A percentile compares a stretch with the other conserved stretches of the same genome.
Conservation (phyloP, 352 stramenopile species). For the Phytophthora citrophthora region DNA sequence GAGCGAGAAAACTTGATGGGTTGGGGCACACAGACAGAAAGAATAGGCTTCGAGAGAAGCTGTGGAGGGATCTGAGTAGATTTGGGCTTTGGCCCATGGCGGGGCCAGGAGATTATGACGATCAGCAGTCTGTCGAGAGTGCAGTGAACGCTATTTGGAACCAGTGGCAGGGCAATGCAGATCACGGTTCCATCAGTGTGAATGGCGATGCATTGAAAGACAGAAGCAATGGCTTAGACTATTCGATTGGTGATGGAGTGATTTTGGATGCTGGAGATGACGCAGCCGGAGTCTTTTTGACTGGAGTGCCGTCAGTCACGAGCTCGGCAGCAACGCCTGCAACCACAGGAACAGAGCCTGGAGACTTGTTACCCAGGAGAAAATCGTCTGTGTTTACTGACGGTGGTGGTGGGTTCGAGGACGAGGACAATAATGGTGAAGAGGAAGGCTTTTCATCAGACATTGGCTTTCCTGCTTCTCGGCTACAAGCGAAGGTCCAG, state of each 20-base stretch:
- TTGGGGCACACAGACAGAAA: conserved; percentile 30
- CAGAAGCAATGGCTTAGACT: conserved; percentile 3
- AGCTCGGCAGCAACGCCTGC: conserved; percentile 3
- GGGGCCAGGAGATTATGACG: conserved; percentile 20
- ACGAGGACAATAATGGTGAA: conserved; percentile 26
- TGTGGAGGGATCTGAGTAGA: conserved; percentile 61
- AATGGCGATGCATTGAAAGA: neutral
- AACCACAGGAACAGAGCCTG: neutral
- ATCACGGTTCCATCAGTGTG: neutral
- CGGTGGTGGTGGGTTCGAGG: conserved; percentile 2
- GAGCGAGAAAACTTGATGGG: conserved; percentile 39
- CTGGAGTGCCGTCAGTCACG: conserved; percentile 22
- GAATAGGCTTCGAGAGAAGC: conserved; percentile 47
- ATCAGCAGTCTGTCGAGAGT: conserved; percentile 43
- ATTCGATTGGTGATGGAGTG: conserved; percentile 3
- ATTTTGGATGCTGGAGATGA: conserved; percentile 14
- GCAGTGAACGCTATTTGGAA: conserved; percentile 65
- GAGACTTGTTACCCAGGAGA: neutral
- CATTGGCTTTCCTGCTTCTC: conserved; percentile 10
- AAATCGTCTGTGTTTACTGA: conserved; percentile 8
- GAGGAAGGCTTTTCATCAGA: conserved; percentile 18
- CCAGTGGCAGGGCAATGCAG: conserved; percentile 48
- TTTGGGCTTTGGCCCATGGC: conserved; percentile 67
- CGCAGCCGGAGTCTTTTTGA: conserved; percentile 35
- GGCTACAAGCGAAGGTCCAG: conserved; percentile 17